A percentile compares a stretch with the other conserved stretches of the same genome.
Conservation (phyloP, 164 flowering plant genomes). For the Vitis cinerea region DNA sequence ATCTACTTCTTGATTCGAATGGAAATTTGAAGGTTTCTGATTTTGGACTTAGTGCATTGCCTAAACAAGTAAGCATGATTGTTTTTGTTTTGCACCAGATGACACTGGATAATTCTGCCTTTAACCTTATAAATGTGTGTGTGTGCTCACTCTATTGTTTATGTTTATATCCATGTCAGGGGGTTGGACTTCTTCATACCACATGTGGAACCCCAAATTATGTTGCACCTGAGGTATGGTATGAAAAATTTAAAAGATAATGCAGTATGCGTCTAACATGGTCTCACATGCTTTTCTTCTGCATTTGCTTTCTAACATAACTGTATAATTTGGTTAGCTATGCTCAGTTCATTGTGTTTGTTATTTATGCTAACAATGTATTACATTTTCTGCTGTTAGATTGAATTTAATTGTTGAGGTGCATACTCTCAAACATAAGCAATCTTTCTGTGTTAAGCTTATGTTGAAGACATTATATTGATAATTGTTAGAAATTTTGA, state of each 20-base stretch:
- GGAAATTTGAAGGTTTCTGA: slow-evolving; percentile 94
- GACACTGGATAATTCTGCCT: neutral
- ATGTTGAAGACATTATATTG: neutral
- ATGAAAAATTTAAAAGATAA: neutral
- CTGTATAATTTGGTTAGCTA: neutral
- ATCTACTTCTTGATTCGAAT: slow-evolving; percentile 83
- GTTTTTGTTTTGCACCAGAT: neutral
- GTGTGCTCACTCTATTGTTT: neutral
- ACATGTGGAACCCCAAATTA: slow-evolving; percentile 99
- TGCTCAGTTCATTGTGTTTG: too few species aligned
- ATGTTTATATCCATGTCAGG: slow-evolving; percentile 42
- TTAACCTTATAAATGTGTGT: neutral
- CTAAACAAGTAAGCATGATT: slow-evolving; percentile 58
- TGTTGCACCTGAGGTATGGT: slow-evolving; percentile 96
- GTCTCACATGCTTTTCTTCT: slow-evolving; percentile 1
- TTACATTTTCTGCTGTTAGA: neutral
- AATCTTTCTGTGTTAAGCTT: neutral
- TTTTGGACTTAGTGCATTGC: slow-evolving; percentile 96
- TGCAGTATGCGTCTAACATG: neutral
- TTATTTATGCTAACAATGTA: neutral
- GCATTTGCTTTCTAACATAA: neutral
- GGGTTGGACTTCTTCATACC: slow-evolving; percentile 88
- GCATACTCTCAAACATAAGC: neutral
- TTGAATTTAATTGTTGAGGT: neutral
- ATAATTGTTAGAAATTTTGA: neutral